Conservation (phyloP, 1,139 yeast genomes). For the Taiozyma onychis region DNA sequence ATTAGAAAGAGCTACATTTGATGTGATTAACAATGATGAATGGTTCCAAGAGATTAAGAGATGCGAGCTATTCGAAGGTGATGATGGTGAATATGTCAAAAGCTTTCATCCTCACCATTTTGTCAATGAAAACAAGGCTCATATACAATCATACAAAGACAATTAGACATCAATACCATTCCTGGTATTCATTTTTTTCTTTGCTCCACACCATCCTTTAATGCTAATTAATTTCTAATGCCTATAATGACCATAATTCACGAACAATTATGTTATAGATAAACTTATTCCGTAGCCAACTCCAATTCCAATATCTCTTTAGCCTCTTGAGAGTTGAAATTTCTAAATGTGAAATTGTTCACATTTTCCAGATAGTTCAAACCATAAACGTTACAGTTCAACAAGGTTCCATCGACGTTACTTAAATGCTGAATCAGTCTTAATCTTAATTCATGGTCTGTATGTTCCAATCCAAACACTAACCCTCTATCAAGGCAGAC, state of each 20-base stretch:
- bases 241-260: background rate
- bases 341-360: conserved; percentile 8
- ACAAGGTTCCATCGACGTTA: conserved; percentile 11
- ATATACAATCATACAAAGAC: background rate
- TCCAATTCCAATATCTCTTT: background rate
- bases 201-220: background rate
- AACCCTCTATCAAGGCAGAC: conserved; percentile 49
- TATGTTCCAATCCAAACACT: conserved; percentile 23
- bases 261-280: background rate
- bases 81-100: background rate
- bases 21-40: conserved; percentile 58
- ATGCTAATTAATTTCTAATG: background rate
- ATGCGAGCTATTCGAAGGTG: background rate
- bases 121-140: background rate
- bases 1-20: conserved; percentile 58
- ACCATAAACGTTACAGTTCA: conserved; percentile 17
- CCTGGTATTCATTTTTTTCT: background rate
- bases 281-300: background rate
- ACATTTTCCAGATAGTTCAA: conserved; percentile 14
- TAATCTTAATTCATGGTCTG: conserved; percentile 18
- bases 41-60: conserved; percentile 61
- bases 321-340: conserved; percentile 10
- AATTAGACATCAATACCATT: background rate
- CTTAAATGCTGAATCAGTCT: conserved; percentile 10
- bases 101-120: background rate